phyloP scores from a whole-genome alignment of 352 stramenopile genomes.

The Globisporangium okanoganense region DNA sequence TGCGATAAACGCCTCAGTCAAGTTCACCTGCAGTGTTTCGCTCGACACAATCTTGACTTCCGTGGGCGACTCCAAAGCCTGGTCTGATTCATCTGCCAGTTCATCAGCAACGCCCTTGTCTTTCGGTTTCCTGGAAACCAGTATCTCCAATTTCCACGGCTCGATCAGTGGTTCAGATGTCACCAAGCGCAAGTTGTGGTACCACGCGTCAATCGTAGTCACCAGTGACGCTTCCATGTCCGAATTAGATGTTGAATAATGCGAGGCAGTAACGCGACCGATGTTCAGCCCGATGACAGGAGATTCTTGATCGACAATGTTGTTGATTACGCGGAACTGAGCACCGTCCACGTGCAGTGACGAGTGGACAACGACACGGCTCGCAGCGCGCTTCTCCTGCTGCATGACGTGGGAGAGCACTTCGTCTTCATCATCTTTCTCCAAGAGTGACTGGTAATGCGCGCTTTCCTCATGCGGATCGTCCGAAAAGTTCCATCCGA shows the following conservation, averaged over 20 bases:
- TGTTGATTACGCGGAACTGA: conserved; percentile 78
- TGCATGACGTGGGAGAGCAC: background rate
- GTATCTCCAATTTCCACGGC: conserved; percentile 58
- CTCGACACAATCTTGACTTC: conserved; percentile 60
- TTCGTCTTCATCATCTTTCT: conserved; percentile 13
- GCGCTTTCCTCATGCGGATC: conserved; percentile 26
- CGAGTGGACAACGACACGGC: conserved; percentile 14
- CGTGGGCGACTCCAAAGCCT: conserved; percentile 26
- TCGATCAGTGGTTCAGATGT: conserved; percentile 79
- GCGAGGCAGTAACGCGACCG: conserved; percentile 30
- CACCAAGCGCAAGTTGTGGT: conserved; percentile 82
- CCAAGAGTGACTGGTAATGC: conserved; percentile 35
- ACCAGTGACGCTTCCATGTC: conserved; percentile 31
- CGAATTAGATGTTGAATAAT: conserved; percentile 28
- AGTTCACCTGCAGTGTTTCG: conserved; percentile 67
- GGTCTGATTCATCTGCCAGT: conserved; percentile 16
- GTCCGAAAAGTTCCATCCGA: conserved; percentile 38
- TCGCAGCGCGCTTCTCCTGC: conserved; percentile 16
- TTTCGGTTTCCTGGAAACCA: conserved; percentile 28
- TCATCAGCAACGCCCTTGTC: background rate
- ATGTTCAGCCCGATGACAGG: conserved; percentile 66
- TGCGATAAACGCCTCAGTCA: conserved; percentile 79
- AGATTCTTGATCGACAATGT: conserved; percentile 77
- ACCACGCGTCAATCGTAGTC: conserved; percentile 68
- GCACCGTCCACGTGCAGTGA: conserved; percentile 34